Base-by-base conservation (phyloP, 106 monocot species). In the Amphibolis antarctica region DNA sequence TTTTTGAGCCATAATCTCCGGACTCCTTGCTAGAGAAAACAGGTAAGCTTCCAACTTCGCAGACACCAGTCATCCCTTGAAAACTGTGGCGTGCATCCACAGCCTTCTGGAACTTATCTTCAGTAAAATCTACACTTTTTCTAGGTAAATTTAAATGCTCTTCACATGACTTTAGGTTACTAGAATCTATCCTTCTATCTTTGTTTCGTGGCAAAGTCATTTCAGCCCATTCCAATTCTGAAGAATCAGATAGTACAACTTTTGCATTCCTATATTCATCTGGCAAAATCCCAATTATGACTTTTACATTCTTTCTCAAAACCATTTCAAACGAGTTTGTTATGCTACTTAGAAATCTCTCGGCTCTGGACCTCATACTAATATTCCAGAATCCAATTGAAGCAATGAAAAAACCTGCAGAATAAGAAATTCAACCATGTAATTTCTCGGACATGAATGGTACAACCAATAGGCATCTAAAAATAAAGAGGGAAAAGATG, bases 291-390 rank as follows among this genome's bases (percentile, higher is more conserved):
- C 70, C 71, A 24, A 94, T 71, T 74, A 65, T 79, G 21, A 94
- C 76, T 59, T 80, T 77, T 26, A 89, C 94, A 71, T 62, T 76
- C 4, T 46, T 70, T 55, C 65, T 71, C 30, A 94, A 56, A 54
- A 89, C 81, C 18, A 63, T 81, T 81, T 94, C 89, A n/a, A 89
- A 46, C 54, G 89, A 86, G 73, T 84, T 84, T 59, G 80, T 86
- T 26, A 94, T 89, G 66, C 86, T 94, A 67, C 81, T 86, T 28
- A 84, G 72, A 61, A 75, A 89, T 73, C 86, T 79, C 66, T 86
- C 83, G 55, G 81, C 94, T 62, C 79, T 78, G 44, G 71, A 73
- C 64, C 77, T 94, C 18, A 75, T 71, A 66, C 66, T 63, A 28
- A 18, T 47, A 62, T 89, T 83, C 14, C 63, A 64, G 72, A 94